Conservation (phyloP, 768 basidiomycete genomes). For the Mycena metata region DNA sequence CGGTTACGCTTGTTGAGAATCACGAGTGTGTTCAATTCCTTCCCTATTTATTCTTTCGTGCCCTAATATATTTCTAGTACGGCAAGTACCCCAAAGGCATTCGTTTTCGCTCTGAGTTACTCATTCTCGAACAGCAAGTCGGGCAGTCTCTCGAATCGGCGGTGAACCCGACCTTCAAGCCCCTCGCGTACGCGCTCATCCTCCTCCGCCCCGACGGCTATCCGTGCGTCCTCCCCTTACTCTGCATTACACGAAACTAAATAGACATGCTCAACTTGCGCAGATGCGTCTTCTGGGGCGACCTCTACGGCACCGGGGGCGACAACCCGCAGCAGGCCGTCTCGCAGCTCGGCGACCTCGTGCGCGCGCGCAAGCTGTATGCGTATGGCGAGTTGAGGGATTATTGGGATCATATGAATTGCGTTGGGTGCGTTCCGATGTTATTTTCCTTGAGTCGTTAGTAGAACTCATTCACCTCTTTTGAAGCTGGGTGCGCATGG, state of each 20-base stretch:
- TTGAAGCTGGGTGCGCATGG: conserved; percentile 61
- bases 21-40: conserved; percentile 62
- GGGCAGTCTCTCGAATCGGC: conserved; percentile 73
- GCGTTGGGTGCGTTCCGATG: conserved; percentile 52
- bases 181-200: conserved; percentile 71
- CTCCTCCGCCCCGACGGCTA: conserved; percentile 65
- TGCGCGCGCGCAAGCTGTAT: conserved; percentile 56
- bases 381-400: conserved; percentile 65
- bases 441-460: not conserved
- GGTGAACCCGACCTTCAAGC: conserved; percentile 66
- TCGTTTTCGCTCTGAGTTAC: not conserved
- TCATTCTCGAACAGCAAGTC: conserved; percentile 57
- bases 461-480: not conserved
- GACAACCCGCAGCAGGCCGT: conserved; percentile 52
- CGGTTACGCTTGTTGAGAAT: conserved; percentile 78
- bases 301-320: conserved; percentile 64
- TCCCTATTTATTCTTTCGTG: not conserved
- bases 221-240: conserved; percentile 57
- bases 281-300: conserved; percentile 75
- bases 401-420: conserved; percentile 61
- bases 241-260: not conserved
- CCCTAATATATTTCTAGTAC: conserved; percentile 10
- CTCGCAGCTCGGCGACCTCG: conserved; percentile 40
- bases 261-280: not conserved
- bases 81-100: not conserved